These are phyloP conservation scores for Trametes sp. DNA, from an alignment of 1,284 basidiomycete genomes.

Conservation along the genomic window DNA sequence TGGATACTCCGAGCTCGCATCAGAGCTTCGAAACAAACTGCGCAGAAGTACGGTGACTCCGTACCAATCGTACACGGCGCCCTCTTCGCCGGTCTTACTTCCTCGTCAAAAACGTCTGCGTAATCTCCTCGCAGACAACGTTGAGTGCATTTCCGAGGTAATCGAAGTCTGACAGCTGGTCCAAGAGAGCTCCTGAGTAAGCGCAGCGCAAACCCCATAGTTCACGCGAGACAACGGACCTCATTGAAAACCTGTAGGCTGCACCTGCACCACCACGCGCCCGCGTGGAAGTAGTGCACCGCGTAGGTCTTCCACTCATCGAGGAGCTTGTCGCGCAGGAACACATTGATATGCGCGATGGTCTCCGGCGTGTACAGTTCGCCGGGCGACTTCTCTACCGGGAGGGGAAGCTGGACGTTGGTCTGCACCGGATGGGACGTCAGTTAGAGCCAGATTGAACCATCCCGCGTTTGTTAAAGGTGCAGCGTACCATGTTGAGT, in stretches of 20 bases:
- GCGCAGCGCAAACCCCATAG: no score
- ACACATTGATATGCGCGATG: slow-evolving; percentile 40
- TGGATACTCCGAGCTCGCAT: no score
- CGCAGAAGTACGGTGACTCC: no score
- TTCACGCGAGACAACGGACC: slow-evolving; percentile 19
- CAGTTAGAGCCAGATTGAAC: not conserved
- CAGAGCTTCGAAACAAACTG: no score
- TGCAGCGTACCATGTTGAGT: slow-evolving; percentile 69
- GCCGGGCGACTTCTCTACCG: slow-evolving; percentile 30
- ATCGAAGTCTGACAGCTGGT: slow-evolving; percentile 59
- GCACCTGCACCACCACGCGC: slow-evolving; percentile 75
- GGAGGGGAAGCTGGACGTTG: slow-evolving; percentile 39
- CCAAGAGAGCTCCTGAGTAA: not conserved
- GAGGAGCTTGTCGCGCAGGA: slow-evolving; percentile 50
- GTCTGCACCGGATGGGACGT: slow-evolving; percentile 45
- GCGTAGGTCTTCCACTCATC: slow-evolving; percentile 53
- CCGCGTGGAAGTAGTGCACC: slow-evolving; percentile 61
- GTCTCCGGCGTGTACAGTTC: slow-evolving; percentile 31
- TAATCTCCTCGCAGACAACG: slow-evolving; percentile 33
- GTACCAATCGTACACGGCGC: no score
- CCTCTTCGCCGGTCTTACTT: not conserved
- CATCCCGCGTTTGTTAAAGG: no score
- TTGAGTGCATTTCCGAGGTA: slow-evolving; percentile 35
- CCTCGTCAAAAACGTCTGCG: slow-evolving; percentile 8
- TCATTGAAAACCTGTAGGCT: slow-evolving; percentile 81